phyloP scores from a whole-genome alignment of 345 rosid genomes.

The Populus ilicifolia region DNA sequence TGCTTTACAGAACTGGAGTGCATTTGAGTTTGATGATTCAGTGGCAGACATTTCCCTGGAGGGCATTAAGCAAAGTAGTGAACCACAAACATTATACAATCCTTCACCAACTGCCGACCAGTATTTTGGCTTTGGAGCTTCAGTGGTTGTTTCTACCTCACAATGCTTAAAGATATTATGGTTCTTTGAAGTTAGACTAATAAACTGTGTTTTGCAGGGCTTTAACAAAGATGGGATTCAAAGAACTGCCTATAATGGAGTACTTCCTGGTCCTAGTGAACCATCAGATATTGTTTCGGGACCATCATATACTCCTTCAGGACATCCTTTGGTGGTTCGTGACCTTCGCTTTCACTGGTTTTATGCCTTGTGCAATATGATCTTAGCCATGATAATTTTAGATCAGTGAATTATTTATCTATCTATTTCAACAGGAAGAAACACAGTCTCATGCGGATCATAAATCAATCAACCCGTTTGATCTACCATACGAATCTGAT shows the following conservation, averaged over 20 bases:
- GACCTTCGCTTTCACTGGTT: conserved; percentile 2
- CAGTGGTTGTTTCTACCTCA: conserved; percentile 39
- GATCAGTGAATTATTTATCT: not conserved
- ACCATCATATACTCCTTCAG: conserved; percentile 33
- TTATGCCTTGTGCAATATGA: not conserved
- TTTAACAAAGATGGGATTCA: conserved; percentile 29
- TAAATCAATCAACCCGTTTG: conserved; percentile 89
- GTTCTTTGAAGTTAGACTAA: conserved; percentile 15
- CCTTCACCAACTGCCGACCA: conserved; percentile 38
- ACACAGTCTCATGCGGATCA: conserved; percentile 32
- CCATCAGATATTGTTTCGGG: conserved; percentile 28
- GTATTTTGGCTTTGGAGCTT: conserved; percentile 33
- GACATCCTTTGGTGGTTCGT: conserved; percentile 41
- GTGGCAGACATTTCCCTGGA: conserved; percentile 33
- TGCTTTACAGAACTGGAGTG: conserved; percentile 72
- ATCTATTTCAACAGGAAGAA: conserved; percentile 43
- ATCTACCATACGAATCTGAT: conserved; percentile 70
- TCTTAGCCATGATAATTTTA: not conserved
- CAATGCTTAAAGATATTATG: conserved; percentile 3
- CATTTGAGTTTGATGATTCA: conserved; percentile 43
- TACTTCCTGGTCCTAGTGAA: conserved; percentile 26
- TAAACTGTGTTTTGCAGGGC: conserved; percentile 34
- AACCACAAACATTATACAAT: conserved; percentile 30
- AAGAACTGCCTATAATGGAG: conserved; percentile 27
- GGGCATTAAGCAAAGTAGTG: conserved; percentile 30